Evolutionary conservation across 805 yeast species (phyloP).

Genomic region (Starmerella gropengiesseri): DNA sequence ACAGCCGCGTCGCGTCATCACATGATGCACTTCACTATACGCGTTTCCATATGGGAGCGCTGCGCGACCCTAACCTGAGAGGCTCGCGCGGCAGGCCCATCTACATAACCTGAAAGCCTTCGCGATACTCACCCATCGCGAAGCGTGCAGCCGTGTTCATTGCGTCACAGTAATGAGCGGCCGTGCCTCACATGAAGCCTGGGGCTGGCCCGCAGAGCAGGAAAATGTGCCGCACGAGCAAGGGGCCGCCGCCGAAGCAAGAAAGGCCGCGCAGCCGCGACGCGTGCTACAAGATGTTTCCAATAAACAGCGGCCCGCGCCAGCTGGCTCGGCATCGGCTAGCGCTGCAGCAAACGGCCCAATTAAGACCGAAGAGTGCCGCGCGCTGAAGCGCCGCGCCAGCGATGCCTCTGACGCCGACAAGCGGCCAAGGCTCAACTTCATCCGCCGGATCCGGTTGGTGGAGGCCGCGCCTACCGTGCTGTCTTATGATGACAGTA

Average conservation of each 20-base stretch:
- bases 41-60: neutral
- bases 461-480: neutral
- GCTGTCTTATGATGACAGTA: neutral
- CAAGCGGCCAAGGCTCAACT: slow-evolving; percentile 3
- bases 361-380: neutral
- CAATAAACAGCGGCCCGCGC: neutral
- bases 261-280: neutral
- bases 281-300: slow-evolving; percentile 8
- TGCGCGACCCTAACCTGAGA: neutral
- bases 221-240: slow-evolving; percentile 2
- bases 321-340: neutral
- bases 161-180: slow-evolving; percentile 4
- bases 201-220: slow-evolving; percentile 3
- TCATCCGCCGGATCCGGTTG: slow-evolving; percentile 2
- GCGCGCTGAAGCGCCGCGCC: neutral
- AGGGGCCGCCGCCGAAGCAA: neutral
- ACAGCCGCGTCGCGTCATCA: slow-evolving; percentile 6
- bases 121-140: neutral
- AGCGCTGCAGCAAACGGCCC: too few species aligned
- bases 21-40: neutral
- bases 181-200: neutral
- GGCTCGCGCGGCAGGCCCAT: neutral
- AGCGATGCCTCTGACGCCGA: neutral
- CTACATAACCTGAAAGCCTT: neutral
- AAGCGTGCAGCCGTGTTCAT: neutral